phyloP scores from a whole-genome alignment of 2,329 filamentous ascomycete species.

The Torrubiella hemipterigena region DNA sequence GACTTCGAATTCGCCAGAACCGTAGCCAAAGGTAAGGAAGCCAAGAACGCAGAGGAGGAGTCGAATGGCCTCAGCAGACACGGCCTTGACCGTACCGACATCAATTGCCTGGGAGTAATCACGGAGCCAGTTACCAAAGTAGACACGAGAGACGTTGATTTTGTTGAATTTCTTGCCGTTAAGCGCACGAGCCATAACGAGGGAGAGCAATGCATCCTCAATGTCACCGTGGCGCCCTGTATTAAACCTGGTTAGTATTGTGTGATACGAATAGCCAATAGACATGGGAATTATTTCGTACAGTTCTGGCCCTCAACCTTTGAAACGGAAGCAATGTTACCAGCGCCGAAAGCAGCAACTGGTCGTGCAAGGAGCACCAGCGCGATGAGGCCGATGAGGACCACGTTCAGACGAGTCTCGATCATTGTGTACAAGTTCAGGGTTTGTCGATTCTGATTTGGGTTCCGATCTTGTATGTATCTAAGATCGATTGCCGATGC shows the following conservation, averaged over 20 bases:
- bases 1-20: constrained; percentile 69
- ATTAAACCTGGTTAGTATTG: constrained; percentile 5
- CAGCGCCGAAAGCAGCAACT: constrained; percentile 70
- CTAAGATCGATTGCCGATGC: too few species aligned
- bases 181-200: constrained; percentile 44
- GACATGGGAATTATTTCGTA: constrained; percentile 21
- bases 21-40: constrained; percentile 65
- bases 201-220: constrained; percentile 73
- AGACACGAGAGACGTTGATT: constrained; percentile 76
- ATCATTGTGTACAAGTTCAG: too few species aligned
- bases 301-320: constrained; percentile 77
- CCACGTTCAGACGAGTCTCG: constrained; percentile 32
- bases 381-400: constrained; percentile 44
- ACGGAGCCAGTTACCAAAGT: constrained; percentile 91
- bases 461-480: too few species aligned
- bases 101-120: constrained; percentile 94
- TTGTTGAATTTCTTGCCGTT: constrained; percentile 74
- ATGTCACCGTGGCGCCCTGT: constrained; percentile 80
- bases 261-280: background rate
- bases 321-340: constrained; percentile 74
- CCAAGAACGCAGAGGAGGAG: constrained; percentile 80
- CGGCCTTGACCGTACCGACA: constrained; percentile 81
- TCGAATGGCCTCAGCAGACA: constrained; percentile 82
- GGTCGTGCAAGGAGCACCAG: constrained; percentile 57
- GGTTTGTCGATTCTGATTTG: constrained; percentile 5